Base-by-base conservation (phyloP, 495 filamentous ascomycete species). In the Sordaria brevicollis region DNA sequence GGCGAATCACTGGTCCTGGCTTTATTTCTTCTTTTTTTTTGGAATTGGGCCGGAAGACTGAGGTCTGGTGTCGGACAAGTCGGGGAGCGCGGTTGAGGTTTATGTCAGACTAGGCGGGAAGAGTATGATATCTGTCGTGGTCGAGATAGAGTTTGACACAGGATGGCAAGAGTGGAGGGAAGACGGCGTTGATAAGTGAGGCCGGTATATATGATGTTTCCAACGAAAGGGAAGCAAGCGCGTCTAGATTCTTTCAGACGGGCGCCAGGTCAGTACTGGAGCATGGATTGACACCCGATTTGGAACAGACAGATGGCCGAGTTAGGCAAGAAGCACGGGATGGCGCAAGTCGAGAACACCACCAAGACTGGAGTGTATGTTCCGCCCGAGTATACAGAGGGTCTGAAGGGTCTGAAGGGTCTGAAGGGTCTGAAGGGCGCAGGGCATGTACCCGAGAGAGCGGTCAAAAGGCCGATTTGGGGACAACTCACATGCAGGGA, bases 391-490 rank as follows among this genome's bases (percentile, higher is more conserved):
- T 31, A 13, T 57, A 57, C 49, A 57, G 49, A 57, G 49, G 49
- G 49, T 57, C 49, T 57, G 49, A 57, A 57, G 49, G 49, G 49
- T 57, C 49, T 57, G 49, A 57, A 57, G 49, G 49, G 49, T 57
- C 49, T 57, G 49, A 57, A 69, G 9, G 57, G 67, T 68, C 65
- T 21, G 17, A 29, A 57, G 33, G 35, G 67, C 67, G 66, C 62
- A 67, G 67, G 70, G 31, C 67, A 67, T 25, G 70, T 66, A 65
- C 70, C 72, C 70, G 41, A 65, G 29, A 35, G 69, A 66, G 72
- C 72, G 69, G 69, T 73, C 69, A 69, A 73, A 39, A 37, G 31
- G 49, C 49, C 34, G 38, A 65, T 65, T n/a, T 68, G 35, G 65
- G 25, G 39, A 11, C 25, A 70, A 68, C 69, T 49, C 49, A 72